Base-by-base conservation (phyloP, 1,284 basidiomycete genomes). In the Moniliophthora roreri region DNA sequence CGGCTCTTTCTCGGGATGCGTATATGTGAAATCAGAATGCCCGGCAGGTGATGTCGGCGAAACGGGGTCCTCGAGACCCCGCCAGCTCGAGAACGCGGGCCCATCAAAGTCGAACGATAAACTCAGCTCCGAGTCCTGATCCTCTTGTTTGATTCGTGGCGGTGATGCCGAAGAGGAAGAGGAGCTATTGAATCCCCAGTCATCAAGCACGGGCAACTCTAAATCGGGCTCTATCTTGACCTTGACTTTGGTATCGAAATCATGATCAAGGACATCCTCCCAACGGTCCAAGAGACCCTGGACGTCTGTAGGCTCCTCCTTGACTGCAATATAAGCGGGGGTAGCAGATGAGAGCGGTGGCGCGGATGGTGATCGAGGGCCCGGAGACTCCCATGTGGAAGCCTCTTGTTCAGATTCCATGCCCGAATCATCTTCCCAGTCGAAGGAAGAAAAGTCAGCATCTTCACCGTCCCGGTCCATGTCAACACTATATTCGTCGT, bases 221-320 rank as follows among this genome's bases (percentile, higher is more conserved):
- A 24, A 41, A 23, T 60, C 59, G 32, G 45, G 50, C 16, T 49
- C 34, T 10, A 34, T 32, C 49, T 50, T 42, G n/a, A 34, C 44
- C 7, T 47, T 32, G 24, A 37, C 20, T 3, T 48, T 47, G 3
- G 46, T 24, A 40, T 56, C 54, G 37, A 56, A 40, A 38, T 60
- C 61, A 60, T 81, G 23, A 40, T 56, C 54, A 28, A 56, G 47
- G 32, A 62, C 61, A 60, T 81, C 76, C 42, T 87, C 86, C 84
- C 85, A 88, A 16, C 78, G 79, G 53, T 85, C 84, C 36, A 87
- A 62, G 64, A 84, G 77, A 15, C 79, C 79, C 57, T 81, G 77
- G 9, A 86, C 75, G 59, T 85, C 84, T 23, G 68, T 71, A 0
- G 78, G 76, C 58, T 87, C 84, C 58, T 80, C 74, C 64, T 87